Conservation (phyloP, 345 rosid species). For the Eucalyptus caleyi region DNA sequence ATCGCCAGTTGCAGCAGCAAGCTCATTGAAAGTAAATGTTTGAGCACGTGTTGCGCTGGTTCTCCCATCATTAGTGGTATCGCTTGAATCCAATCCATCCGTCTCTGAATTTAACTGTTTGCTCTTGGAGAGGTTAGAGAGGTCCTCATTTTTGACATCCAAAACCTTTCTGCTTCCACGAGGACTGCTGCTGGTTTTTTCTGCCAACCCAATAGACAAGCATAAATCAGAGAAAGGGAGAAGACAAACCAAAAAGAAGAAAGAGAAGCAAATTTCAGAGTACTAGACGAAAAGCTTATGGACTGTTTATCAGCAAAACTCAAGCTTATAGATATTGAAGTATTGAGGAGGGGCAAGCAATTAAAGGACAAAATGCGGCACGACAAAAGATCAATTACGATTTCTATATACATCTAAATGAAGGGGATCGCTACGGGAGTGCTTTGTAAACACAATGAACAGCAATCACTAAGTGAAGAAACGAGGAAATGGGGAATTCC, state of each 20-base stretch:
- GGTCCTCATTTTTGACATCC: conserved; percentile 7
- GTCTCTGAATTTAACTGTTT: conserved; percentile 36
- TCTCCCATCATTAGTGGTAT: conserved; percentile 19
- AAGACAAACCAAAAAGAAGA: neutral
- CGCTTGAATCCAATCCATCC: conserved; percentile 32
- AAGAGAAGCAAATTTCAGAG: neutral
- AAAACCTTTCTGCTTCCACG: conserved; percentile 2
- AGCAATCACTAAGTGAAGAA: neutral
- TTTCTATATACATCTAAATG: neutral
- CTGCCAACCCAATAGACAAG: neutral
- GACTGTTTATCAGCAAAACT: neutral
- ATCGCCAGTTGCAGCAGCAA: conserved; percentile 44
- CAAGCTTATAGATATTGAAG: neutral
- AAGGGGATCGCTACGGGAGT: neutral
- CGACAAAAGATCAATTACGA: neutral
- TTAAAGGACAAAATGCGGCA: neutral
- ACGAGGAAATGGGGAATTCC: neutral
- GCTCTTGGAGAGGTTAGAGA: conserved; percentile 7
- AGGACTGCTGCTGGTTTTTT: neutral
- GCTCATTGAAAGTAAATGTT: conserved; percentile 50
- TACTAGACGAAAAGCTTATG: neutral
- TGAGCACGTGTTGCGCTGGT: conserved; percentile 18
- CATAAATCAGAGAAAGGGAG: neutral
- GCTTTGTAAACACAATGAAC: neutral
- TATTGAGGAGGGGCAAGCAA: neutral